Conservation (phyloP, 371 early-diverging fungal species). For the Rhizopus microsporus region DNA sequence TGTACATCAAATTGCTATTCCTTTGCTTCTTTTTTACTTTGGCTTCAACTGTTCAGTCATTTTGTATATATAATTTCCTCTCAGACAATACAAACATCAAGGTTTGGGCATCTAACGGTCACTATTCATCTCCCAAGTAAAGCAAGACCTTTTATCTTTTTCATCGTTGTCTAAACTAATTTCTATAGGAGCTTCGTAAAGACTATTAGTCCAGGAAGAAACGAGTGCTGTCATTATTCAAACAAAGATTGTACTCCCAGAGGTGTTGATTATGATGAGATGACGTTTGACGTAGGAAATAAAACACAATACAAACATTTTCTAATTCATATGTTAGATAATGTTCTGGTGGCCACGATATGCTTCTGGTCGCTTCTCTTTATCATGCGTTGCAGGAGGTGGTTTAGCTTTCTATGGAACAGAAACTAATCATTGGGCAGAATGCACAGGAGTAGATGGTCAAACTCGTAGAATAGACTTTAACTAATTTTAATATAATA, state of each 20-base stretch:
- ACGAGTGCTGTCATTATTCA: conserved; percentile 18
- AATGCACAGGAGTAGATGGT: neutral
- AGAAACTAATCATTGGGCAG: conserved; percentile 1
- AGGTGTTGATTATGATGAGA: neutral
- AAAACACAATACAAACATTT: neutral
- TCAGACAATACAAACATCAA: no score
- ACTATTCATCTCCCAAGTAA: no score
- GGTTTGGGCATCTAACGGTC: no score
- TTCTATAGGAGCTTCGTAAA: conserved; percentile 7
- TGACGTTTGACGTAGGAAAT: conserved; percentile 9
- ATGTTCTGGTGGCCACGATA: neutral
- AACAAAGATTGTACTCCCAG: conserved; percentile 8
- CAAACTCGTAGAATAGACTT: neutral
- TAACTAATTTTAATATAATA: neutral
- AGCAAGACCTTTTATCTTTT: no score
- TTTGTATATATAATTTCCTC: neutral
- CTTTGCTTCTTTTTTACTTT: neutral
- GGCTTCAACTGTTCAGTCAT: neutral
- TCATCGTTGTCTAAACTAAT: no score
- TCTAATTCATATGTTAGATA: neutral
- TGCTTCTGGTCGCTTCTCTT: neutral
- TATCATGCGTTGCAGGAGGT: conserved; percentile 13
- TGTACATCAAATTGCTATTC: neutral
- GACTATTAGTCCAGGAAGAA: neutral
- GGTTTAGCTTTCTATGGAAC: conserved; percentile 7